Percentiles rank a stretch among this genome's conserved stretches.
These are phyloP conservation scores for Candida chauliodis DNA, from an alignment of 805 yeast genomes.

Conservation along the genomic window DNA sequence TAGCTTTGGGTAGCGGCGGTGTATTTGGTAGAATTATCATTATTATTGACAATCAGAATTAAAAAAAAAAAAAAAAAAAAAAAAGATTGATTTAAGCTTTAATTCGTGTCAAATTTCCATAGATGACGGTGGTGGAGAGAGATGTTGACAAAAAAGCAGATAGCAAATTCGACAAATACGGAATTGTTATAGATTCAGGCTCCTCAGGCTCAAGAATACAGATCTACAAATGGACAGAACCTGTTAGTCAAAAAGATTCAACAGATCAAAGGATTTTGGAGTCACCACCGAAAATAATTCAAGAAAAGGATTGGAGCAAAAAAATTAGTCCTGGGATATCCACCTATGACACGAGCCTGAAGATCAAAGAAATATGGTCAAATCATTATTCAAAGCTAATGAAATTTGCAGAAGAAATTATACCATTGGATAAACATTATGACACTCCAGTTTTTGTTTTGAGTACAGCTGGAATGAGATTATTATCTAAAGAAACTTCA, in stretches of 20 bases:
- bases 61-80: too few relatives aligned
- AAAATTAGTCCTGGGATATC: slow-evolving; percentile 88
- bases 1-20: slow-evolving; percentile 24
- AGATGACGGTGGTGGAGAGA: neutral
- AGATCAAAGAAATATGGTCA: slow-evolving; percentile 59
- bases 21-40: slow-evolving; percentile 35
- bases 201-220: slow-evolving; percentile 91
- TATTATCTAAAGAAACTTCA: slow-evolving; percentile 56
- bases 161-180: slow-evolving; percentile 45
- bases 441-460: slow-evolving; percentile 86
- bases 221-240: slow-evolving; percentile 75
- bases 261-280: slow-evolving; percentile 32
- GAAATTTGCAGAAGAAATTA: slow-evolving; percentile 61
- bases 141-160: neutral
- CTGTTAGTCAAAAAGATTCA: slow-evolving; percentile 16
- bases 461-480: slow-evolving; percentile 97
- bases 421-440: slow-evolving; percentile 57
- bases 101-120: too few relatives aligned
- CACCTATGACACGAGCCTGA: slow-evolving; percentile 41
- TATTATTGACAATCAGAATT: neutral
- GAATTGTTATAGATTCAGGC: slow-evolving; percentile 92
- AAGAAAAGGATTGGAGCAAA: slow-evolving; percentile 62
- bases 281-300: slow-evolving; percentile 67
- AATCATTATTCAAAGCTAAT: slow-evolving; percentile 66
- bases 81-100: neutral